phyloP scores from a whole-genome alignment of 805 yeast species.

The Candida hispaniensis region DNA sequence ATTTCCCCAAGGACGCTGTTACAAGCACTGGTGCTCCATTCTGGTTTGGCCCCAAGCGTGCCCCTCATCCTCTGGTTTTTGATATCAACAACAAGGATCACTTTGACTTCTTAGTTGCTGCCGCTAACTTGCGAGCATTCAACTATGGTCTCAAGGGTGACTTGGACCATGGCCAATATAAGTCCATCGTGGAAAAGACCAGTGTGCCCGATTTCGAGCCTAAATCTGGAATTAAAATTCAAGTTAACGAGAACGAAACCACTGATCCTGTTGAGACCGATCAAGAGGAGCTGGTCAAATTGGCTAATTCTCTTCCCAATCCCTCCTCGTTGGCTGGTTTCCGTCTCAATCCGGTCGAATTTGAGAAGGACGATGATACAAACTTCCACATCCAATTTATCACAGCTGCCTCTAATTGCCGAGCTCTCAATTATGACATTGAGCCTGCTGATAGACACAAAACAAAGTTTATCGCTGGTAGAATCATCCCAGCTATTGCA shows the following conservation, averaged over 20 bases:
- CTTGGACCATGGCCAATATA: conserved; percentile 39
- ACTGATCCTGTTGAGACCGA: conserved; percentile 57
- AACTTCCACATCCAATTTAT: conserved; percentile 96
- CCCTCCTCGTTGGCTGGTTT: conserved; percentile 85
- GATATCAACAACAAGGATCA: conserved; percentile 70
- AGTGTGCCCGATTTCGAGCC: conserved; percentile 63
- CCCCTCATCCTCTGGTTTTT: conserved; percentile 77
- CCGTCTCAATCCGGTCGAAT: conserved; percentile 79
- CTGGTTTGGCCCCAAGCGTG: conserved; percentile 97
- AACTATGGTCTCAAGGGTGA: conserved; percentile 84
- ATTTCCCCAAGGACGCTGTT: conserved; percentile 88
- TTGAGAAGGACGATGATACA: conserved; percentile 95
- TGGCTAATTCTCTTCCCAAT: conserved; percentile 75
- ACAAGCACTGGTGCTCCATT: conserved; percentile 87
- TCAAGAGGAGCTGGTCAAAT: conserved; percentile 50
- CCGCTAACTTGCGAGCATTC: conserved; percentile 82
- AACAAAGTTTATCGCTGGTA: conserved; percentile 96
- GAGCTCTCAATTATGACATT: conserved; percentile 85
- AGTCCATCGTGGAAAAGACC: conserved; percentile 41
- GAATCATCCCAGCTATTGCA: conserved; percentile 97
- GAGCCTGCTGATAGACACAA: conserved; percentile 80
- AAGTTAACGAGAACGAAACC: conserved; percentile 77
- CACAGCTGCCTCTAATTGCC: conserved; percentile 88
- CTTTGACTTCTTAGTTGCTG: conserved; percentile 73
- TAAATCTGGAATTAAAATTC: conserved; percentile 63